These are phyloP conservation scores for Acer saccharum DNA, from an alignment of 345 rosid genomes.

Conservation along the genomic window DNA sequence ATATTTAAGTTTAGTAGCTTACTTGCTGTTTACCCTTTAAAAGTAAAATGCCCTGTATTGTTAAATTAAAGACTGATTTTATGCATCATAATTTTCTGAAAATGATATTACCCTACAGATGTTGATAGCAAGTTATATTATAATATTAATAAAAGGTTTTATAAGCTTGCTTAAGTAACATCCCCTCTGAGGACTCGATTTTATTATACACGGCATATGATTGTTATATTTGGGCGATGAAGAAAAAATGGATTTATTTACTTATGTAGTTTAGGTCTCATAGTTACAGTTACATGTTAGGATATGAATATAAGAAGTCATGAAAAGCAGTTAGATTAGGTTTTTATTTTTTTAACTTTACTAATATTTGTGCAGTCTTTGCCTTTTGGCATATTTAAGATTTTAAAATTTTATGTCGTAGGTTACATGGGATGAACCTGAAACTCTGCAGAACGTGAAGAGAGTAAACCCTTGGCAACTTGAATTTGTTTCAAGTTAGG, in stretches of 20 bases:
- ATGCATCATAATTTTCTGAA: neutral
- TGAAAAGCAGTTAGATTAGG: neutral
- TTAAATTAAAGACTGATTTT: neutral
- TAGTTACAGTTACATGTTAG: neutral
- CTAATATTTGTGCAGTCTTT: neutral
- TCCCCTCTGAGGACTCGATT: neutral
- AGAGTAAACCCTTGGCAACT: slow-evolving; percentile 92
- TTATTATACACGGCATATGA: neutral
- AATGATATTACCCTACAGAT: neutral
- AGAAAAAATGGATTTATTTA: neutral
- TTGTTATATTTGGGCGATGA: neutral
- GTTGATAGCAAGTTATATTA: neutral
- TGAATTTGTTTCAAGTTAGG: slow-evolving; percentile 50
- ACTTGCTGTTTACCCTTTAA: neutral
- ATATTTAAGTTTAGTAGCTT: neutral
- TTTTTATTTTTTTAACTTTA: slow-evolving; percentile 10
- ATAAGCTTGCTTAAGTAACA: neutral
- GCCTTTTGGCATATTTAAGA: neutral
- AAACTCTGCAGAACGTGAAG: slow-evolving; percentile 62
- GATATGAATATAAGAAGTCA: neutral
- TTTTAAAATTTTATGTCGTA: slow-evolving; percentile 24
- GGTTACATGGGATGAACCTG: slow-evolving; percentile 95
- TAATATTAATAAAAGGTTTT: neutral
- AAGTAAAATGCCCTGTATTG: neutral
- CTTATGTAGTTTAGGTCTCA: neutral